Evolutionary conservation across 169 alveolate species (phyloP).

Genomic region (Cyclospora cayetanensis): DNA sequence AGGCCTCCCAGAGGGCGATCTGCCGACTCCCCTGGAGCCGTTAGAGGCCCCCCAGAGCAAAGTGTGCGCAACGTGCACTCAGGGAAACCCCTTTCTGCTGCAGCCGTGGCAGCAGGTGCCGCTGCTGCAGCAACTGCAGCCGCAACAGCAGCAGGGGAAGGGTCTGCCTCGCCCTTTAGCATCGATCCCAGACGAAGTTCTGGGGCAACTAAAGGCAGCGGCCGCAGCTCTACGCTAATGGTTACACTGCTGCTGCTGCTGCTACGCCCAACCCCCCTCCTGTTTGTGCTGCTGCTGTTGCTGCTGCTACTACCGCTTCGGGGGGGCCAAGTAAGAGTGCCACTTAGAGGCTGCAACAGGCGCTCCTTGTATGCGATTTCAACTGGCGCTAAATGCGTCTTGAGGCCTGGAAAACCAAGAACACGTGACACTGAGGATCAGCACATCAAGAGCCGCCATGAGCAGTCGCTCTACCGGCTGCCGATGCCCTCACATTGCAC

Average conservation of each 20-base stretch:
- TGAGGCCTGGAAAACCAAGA: neutral
- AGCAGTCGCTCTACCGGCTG: too few relatives aligned
- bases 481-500: too few relatives aligned
- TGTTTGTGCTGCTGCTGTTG: neutral
- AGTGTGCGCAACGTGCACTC: neutral
- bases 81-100: neutral
- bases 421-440: too few relatives aligned
- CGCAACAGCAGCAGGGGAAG: neutral
- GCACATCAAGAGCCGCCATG: too few relatives aligned
- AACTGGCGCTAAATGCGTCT: constrained; percentile 2
- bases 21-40: neutral
- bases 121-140: neutral
- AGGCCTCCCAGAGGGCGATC: too few relatives aligned
- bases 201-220: constrained; percentile 31
- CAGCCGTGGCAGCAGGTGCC: neutral
- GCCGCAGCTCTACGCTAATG: neutral
- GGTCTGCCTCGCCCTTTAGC: constrained; percentile 5
- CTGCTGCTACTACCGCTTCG: constrained; percentile 14
- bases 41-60: neutral
- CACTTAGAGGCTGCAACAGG: constrained; percentile 46
- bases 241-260: constrained; percentile 12
- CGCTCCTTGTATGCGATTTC: constrained; percentile 43
- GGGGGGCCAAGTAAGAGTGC: neutral
- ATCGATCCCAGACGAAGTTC: constrained; percentile 40
- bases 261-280: neutral